phyloP scores from a whole-genome alignment of 495 filamentous ascomycete species.

The Penicillium maclennaniae region DNA sequence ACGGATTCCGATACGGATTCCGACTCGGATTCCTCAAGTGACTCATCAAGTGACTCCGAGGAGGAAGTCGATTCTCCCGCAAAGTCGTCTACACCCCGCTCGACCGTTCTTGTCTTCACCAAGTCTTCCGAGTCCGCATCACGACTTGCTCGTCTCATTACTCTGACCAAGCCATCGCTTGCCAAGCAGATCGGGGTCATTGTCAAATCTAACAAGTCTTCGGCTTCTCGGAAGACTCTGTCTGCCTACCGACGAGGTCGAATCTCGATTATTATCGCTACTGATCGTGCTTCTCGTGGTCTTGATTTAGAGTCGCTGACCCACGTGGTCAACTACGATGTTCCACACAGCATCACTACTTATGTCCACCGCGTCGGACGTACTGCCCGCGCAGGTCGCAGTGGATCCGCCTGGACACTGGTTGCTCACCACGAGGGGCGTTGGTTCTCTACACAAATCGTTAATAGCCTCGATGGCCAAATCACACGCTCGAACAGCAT shows the following conservation, averaged over 20 bases:
- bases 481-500: conserved; percentile 39
- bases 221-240: conserved; percentile 59
- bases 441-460: conserved; percentile 85
- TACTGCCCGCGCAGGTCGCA: conserved; percentile 77
- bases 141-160: conserved; percentile 74
- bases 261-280: conserved; percentile 75
- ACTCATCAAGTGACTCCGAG: conserved; percentile 25
- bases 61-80: not conserved
- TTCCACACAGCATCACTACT: conserved; percentile 71
- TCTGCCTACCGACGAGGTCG: conserved; percentile 59
- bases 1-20: conserved; percentile 2
- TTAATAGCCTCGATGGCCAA: conserved; percentile 38
- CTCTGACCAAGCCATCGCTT: conserved; percentile 58
- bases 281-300: conserved; percentile 87
- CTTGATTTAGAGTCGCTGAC: conserved; percentile 77
- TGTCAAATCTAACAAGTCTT: conserved; percentile 67
- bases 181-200: conserved; percentile 60
- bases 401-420: conserved; percentile 79
- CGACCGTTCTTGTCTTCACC: conserved; percentile 73
- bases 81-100: conserved; percentile 3
- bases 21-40: conserved; percentile 13
- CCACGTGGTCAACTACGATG: conserved; percentile 92
- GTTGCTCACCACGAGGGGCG: conserved; percentile 71
- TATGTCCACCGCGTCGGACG: conserved; percentile 94
- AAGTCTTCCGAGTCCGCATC: conserved; percentile 80